Percentiles rank a stretch among this genome's conserved stretches.
Conservation (phyloP, 345 rosid genomes). For the Hibiscus tridactylites region DNA sequence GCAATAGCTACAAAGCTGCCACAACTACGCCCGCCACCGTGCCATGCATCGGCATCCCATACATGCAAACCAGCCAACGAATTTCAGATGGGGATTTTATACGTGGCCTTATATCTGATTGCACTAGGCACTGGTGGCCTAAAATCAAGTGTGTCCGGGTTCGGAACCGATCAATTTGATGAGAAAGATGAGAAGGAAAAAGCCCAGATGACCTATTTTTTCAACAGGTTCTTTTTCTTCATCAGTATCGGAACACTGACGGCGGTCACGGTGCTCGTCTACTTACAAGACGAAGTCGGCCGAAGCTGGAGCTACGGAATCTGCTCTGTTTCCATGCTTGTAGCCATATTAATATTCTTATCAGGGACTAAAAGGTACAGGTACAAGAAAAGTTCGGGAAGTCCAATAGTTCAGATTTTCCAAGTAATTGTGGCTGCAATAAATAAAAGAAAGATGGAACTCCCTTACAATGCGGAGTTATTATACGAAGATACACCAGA, state of each 20-base stretch:
- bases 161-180: not conserved
- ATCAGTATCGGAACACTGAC: not conserved
- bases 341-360: not conserved
- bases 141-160: not conserved
- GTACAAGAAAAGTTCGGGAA: too few species aligned
- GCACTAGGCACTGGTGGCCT: not conserved
- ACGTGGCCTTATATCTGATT: not conserved
- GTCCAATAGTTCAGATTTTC: too few species aligned
- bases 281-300: not conserved
- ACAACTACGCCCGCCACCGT: not conserved
- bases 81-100: not conserved
- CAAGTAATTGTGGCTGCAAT: too few species aligned
- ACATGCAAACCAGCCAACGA: not conserved
- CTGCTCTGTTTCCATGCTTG: not conserved
- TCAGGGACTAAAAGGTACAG: too few species aligned
- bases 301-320: not conserved
- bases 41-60: not conserved
- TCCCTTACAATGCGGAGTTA: not conserved
- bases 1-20: conserved; percentile 31
- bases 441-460: not conserved
- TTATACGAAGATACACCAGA: not conserved
- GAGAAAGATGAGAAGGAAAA: not conserved
- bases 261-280: not conserved
- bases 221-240: not conserved
- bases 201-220: not conserved